Evolutionary conservation across 202 grass and related monocot genomes (phyloP), one percentile per base, ranked within the genome.

Genomic region (Bolboschoenoplectus hybrid): DNA sequence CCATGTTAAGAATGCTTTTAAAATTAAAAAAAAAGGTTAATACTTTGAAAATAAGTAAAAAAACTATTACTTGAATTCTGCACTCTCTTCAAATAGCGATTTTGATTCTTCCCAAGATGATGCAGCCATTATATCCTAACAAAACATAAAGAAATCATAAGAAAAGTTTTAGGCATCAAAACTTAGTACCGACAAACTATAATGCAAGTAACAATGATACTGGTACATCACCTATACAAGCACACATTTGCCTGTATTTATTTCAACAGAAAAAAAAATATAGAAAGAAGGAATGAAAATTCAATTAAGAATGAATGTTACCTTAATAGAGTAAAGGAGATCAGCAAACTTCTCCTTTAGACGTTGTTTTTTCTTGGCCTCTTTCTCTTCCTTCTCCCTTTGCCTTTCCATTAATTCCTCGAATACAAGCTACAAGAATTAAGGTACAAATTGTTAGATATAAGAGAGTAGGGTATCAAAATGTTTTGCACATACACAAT

Each of bases 91-190:
- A 74, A 99, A 91, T 58, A 97, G 83, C 70, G 87, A 57, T 86
- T 91, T 92, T 84, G 86, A 93, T 50, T 99, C 92, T 85, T 97
- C 97, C 97, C 97, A 97, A n/a, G 84, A 92, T 63, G 97, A 94
- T 69, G 85, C 86, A 77, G 88, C 81, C 51, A 91, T 91, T 87
- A 97, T 91, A 87, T 97, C 93, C 93, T 97, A 63, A 20, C 88
- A 78, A 14, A 79, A 77, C 67, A 81, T 5, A 61, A 20, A 85
- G 66, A 8, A 16, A 88, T 67, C 7, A 86, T 58, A 89, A 63
- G 86, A 32, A 86, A 19, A 74, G 4, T 81, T 63, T 63, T 84
- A 80, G 85, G 79, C 39, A 12, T 74, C 7, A 1, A 20, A 19
- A 39, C 50, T 34, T 39, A 82, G 60, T 75, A 57, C 79, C 13